phyloP scores from a whole-genome alignment of 805 yeast species.

The Pichia sporocuriosa region DNA sequence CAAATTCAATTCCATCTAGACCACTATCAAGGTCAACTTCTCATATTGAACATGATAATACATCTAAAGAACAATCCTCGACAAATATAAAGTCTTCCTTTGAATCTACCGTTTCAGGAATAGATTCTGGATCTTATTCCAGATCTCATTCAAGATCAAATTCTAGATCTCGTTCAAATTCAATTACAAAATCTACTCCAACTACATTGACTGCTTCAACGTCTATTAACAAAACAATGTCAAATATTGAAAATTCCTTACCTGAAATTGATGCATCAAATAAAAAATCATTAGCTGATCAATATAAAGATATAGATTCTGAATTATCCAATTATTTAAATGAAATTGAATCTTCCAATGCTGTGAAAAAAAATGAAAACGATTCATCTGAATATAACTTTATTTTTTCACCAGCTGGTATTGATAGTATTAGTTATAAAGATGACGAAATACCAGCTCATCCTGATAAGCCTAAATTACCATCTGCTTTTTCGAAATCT shows the following conservation, averaged over 20 bases:
- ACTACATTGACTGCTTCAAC: background rate
- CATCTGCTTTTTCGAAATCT: constrained; percentile 38
- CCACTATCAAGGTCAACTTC: background rate
- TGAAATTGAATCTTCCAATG: constrained; percentile 20
- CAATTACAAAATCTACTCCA: background rate
- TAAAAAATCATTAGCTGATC: constrained; percentile 15
- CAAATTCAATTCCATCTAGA: background rate
- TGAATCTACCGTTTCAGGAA: background rate
- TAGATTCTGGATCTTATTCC: background rate
- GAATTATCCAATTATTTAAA: constrained; percentile 41
- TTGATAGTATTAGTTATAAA: constrained; percentile 28
- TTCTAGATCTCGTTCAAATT: background rate
- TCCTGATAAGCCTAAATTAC: constrained; percentile 40
- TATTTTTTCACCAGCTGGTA: constrained; percentile 22
- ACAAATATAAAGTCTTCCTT: too few relatives aligned
- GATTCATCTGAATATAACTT: constrained; percentile 11
- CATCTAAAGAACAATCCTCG: too few relatives aligned
- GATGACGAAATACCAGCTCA: constrained; percentile 44
- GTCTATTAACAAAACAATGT: background rate
- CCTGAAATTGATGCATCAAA: too few relatives aligned
- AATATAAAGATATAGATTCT: constrained; percentile 34
- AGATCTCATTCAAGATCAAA: background rate
- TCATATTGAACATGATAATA: background rate
- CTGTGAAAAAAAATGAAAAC: background rate
- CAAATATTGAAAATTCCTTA: too few relatives aligned